A percentile compares a stretch with the other conserved stretches of the same genome.
These are phyloP conservation scores for Uronychia setigera DNA, from an alignment of 73 alveolate genomes.

Conservation along the genomic window DNA sequence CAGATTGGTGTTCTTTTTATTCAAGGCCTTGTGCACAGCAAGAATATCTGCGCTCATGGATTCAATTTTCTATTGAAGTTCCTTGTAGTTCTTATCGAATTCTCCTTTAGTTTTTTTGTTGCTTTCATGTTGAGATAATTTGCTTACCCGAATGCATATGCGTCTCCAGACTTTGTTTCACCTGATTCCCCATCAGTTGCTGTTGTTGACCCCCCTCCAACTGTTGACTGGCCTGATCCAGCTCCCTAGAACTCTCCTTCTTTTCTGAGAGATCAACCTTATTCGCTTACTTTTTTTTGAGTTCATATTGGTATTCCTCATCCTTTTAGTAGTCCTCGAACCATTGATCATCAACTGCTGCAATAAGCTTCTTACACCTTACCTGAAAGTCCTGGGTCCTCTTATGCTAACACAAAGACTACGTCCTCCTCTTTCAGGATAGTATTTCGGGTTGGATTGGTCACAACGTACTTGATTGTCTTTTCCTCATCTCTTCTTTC, in stretches of 20 bases:
- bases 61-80: constrained; percentile 20
- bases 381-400: constrained; percentile 62
- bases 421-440: constrained; percentile 79
- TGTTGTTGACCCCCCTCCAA: neutral
- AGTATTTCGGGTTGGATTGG: constrained; percentile 89
- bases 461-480: constrained; percentile 86
- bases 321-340: neutral
- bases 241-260: constrained; percentile 6
- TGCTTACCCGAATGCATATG: constrained; percentile 11
- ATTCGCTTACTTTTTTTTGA: neutral
- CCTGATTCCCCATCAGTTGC: constrained; percentile 24
- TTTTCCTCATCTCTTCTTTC: constrained; percentile 43
- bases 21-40: constrained; percentile 33
- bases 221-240: neutral
- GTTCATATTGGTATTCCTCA: neutral
- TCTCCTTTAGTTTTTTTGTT: constrained; percentile 46
- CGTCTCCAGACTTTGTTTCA: constrained; percentile 22
- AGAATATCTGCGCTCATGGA: constrained; percentile 22
- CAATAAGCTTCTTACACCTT: constrained; percentile 10
- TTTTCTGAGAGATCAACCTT: neutral
- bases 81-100: constrained; percentile 17
- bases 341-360: neutral
- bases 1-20: constrained; percentile 45
- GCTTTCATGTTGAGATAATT: neutral
- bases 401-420: constrained; percentile 85